A percentile compares a stretch with the other conserved stretches of the same genome.
These are phyloP conservation scores for Taphrina flavorubra DNA, from an alignment of 1,139 yeast species.

Conservation along the genomic window DNA sequence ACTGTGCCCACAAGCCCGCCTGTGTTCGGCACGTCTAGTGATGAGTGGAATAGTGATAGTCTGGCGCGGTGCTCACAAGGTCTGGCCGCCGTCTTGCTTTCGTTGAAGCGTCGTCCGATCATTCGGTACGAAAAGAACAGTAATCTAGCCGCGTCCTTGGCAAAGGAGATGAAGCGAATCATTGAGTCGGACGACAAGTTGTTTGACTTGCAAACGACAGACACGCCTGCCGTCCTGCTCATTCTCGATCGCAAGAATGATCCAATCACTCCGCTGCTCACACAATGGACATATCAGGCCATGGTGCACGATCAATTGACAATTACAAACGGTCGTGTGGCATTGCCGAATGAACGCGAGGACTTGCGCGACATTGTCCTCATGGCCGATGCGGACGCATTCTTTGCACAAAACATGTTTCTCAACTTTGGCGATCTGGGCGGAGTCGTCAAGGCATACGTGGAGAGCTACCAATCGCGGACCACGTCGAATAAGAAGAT, in stretches of 20 bases:
- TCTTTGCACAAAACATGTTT: slow-evolving; percentile 79
- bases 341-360: slow-evolving; percentile 57
- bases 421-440: slow-evolving; percentile 94
- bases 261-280: slow-evolving; percentile 86
- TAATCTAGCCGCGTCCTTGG: slow-evolving; percentile 66
- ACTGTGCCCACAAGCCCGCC: slow-evolving; percentile 47
- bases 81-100: slow-evolving; percentile 68
- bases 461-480: slow-evolving; percentile 77
- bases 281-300: slow-evolving; percentile 98
- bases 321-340: slow-evolving; percentile 78
- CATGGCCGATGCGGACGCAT: slow-evolving; percentile 71
- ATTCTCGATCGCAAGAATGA: slow-evolving; percentile 84
- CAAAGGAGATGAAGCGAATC: slow-evolving; percentile 51
- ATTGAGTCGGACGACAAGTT: slow-evolving; percentile 58
- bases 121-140: slow-evolving; percentile 77
- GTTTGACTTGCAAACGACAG: slow-evolving; percentile 67
- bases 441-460: slow-evolving; percentile 83
- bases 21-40: slow-evolving; percentile 49
- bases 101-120: slow-evolving; percentile 76
- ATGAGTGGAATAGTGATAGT: slow-evolving; percentile 58
- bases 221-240: slow-evolving; percentile 75
- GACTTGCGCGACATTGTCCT: slow-evolving; percentile 65
- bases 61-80: slow-evolving; percentile 61
- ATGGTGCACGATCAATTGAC: slow-evolving; percentile 94
- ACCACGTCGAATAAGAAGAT: slow-evolving; percentile 72